Conservation (phyloP, 2,329 filamentous ascomycete genomes). For the Hypoxylon sp. region DNA sequence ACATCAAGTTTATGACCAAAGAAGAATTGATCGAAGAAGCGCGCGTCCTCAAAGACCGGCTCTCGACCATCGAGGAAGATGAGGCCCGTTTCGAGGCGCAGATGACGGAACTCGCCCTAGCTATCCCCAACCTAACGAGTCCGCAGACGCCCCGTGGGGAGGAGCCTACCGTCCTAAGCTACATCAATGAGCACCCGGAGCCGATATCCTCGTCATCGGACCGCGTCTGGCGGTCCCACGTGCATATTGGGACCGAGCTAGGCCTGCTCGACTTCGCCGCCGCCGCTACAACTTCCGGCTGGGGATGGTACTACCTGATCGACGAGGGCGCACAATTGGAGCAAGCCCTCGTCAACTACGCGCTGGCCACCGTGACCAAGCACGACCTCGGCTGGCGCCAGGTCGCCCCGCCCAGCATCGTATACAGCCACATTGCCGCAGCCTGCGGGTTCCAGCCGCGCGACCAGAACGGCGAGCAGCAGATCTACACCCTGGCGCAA, state of each 20-base stretch:
- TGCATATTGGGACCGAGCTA: conserved; percentile 87
- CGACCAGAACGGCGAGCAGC: conserved; percentile 90
- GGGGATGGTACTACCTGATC: conserved; percentile 98
- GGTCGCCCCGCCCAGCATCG: conserved; percentile 87
- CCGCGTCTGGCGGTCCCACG: conserved; percentile 78
- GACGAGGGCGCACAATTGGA: conserved; percentile 94
- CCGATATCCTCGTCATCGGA: conserved; percentile 53
- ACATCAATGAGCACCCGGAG: conserved; percentile 80
- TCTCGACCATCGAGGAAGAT: conserved; percentile 70
- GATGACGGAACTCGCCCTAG: conserved; percentile 80
- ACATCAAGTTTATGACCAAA: conserved; percentile 54
- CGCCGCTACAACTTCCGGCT: conserved; percentile 86
- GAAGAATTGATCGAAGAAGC: conserved; percentile 73
- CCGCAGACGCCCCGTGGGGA: conserved; percentile 78
- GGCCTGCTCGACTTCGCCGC: conserved; percentile 90
- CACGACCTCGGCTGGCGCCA: conserved; percentile 77
- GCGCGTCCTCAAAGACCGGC: conserved; percentile 71
- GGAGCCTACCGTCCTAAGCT: conserved; percentile 74
- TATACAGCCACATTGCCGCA: conserved; percentile 90
- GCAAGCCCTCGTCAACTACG: conserved; percentile 91
- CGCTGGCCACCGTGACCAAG: conserved; percentile 77
- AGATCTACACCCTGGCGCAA: conserved; percentile 86
- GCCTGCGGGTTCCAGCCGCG: conserved; percentile 96
- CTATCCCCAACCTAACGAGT: conserved; percentile 89
- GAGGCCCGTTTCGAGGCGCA: conserved; percentile 72